Evolutionary conservation across 495 filamentous ascomycete species (phyloP).

Genomic region (Tuber calosporum): DNA sequence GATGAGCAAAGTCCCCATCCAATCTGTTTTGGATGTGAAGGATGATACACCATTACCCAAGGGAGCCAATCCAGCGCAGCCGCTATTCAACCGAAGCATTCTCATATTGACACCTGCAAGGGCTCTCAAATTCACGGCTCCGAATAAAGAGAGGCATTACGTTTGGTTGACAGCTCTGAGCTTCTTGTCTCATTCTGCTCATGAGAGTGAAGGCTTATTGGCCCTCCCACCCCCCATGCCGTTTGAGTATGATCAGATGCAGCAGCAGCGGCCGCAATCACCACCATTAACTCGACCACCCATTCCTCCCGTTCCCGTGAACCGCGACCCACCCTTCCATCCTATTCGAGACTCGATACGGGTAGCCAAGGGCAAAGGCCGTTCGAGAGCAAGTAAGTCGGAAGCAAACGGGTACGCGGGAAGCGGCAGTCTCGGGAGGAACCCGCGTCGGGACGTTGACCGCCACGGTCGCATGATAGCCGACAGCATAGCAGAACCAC

Average conservation of each 20-base stretch:
- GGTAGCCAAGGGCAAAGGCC: slow-evolving; percentile 70
- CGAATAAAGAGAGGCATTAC: slow-evolving; percentile 77
- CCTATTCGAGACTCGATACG: slow-evolving; percentile 86
- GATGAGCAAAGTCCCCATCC: slow-evolving; percentile 66
- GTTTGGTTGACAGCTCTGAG: slow-evolving; percentile 91
- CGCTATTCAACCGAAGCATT: slow-evolving; percentile 85
- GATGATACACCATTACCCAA: slow-evolving; percentile 87
- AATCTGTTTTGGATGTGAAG: slow-evolving; percentile 93
- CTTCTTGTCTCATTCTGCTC: slow-evolving; percentile 80
- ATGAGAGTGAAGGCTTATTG: slow-evolving; percentile 63
- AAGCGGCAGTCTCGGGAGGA: background rate
- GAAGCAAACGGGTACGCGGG: slow-evolving; percentile 16
- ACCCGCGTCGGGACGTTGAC: slow-evolving; percentile 40
- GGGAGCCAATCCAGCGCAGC: slow-evolving; percentile 47
- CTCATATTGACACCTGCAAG: slow-evolving; percentile 87
- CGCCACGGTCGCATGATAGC: slow-evolving; percentile 34
- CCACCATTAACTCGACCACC: slow-evolving; percentile 44
- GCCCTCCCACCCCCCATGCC: slow-evolving; percentile 49
- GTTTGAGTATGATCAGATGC: slow-evolving; percentile 41
- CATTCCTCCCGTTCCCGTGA: slow-evolving; percentile 34
- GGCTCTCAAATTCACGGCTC: slow-evolving; percentile 90
- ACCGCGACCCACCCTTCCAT: slow-evolving; percentile 45
- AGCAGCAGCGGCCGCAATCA: slow-evolving; percentile 46
- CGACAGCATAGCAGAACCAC: slow-evolving; percentile 62
- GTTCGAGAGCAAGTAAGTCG: slow-evolving; percentile 34